These are phyloP conservation scores for Saccharomyces eubayanus DNA, from an alignment of 805 yeast genomes.

Conservation along the genomic window DNA sequence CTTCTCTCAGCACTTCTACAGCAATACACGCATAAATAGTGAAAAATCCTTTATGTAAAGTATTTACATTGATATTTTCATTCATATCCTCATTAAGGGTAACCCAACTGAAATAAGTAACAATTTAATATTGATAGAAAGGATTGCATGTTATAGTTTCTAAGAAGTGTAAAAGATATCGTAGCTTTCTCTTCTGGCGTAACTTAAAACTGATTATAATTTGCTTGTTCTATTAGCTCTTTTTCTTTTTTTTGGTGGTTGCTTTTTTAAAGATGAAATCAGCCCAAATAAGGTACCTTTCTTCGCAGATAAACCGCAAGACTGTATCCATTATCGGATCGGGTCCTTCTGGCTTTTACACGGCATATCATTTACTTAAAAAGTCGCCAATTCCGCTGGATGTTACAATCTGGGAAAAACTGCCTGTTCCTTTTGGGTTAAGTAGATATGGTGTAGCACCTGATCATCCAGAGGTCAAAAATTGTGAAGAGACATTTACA, in stretches of 20 bases:
- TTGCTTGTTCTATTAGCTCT: background rate
- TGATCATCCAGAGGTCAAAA: slow-evolving; percentile 94
- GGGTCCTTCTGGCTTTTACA: slow-evolving; percentile 95
- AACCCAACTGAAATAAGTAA: background rate
- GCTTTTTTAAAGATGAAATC: background rate
- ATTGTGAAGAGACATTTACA: slow-evolving; percentile 61
- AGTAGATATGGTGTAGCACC: slow-evolving; percentile 97
- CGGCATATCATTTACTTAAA: slow-evolving; percentile 64
- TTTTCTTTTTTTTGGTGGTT: background rate
- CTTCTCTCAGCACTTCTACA: background rate
- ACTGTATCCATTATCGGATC: slow-evolving; percentile 77
- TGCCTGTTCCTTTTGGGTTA: slow-evolving; percentile 87
- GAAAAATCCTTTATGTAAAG: background rate
- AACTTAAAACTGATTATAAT: background rate
- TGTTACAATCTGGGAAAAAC: slow-evolving; percentile 72
- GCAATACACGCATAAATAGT: background rate
- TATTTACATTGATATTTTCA: background rate
- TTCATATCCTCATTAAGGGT: background rate
- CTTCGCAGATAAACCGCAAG: slow-evolving; percentile 5
- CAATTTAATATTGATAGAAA: background rate
- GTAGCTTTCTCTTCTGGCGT: background rate
- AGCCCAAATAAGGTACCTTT: background rate
- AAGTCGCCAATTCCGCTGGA: slow-evolving; percentile 34
- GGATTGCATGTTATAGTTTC: background rate
- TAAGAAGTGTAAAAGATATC: background rate